Percentiles rank a stretch among this genome's conserved stretches.
phyloP scores from a whole-genome alignment of 2,329 filamentous ascomycete species.

The Colletotrichum zoysiae region DNA sequence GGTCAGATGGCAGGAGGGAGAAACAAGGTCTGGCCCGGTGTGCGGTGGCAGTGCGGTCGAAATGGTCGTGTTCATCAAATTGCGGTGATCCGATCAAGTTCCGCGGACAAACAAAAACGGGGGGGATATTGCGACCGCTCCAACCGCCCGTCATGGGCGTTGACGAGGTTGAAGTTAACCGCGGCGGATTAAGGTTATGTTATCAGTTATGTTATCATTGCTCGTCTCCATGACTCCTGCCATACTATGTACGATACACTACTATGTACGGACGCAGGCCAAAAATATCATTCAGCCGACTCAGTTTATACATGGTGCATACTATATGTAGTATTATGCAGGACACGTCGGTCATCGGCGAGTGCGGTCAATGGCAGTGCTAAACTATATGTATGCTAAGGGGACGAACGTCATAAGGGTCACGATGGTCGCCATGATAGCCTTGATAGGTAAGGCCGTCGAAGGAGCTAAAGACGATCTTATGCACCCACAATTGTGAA shows the following conservation, averaged over 20 bases:
- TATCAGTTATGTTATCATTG: too few species aligned
- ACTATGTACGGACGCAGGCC: not conserved
- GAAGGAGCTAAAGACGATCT: constrained; percentile 38
- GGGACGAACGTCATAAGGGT: constrained; percentile 32
- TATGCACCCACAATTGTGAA: constrained; percentile 36
- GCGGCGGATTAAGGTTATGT: constrained; percentile 38
- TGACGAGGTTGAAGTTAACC: constrained; percentile 17
- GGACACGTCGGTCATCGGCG: not conserved
- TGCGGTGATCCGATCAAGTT: constrained; percentile 26
- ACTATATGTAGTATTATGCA: too few species aligned
- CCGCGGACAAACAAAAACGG: constrained; percentile 12
- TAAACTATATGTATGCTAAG: not conserved
- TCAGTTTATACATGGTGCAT: not conserved
- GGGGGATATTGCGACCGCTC: constrained; percentile 1
- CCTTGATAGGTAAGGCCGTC: not conserved
- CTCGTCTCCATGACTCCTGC: constrained; percentile 14
- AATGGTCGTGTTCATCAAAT: constrained; percentile 14
- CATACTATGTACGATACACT: not conserved
- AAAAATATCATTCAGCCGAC: constrained; percentile 2
- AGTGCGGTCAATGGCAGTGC: constrained; percentile 7
- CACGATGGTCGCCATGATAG: constrained; percentile 2
- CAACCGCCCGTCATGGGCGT: not conserved
- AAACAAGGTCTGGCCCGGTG: constrained; percentile 18
- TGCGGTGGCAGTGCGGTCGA: constrained; percentile 21
- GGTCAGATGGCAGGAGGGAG: constrained; percentile 2